phyloP scores from a whole-genome alignment of 73 alveolate genomes.

The Tetrahymena elliotti region DNA sequence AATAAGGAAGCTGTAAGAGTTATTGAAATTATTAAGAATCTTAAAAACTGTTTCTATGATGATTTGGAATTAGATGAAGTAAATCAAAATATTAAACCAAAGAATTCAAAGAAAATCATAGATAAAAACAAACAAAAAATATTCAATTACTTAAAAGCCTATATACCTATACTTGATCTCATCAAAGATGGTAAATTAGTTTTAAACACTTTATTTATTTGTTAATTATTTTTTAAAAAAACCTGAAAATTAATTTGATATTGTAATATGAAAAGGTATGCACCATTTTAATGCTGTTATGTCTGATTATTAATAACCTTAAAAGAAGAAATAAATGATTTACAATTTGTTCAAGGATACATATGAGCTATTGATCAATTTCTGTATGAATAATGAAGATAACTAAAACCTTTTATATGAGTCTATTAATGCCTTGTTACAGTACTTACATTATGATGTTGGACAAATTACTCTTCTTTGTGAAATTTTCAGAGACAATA shows the following conservation, averaged over 20 bases:
- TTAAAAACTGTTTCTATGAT: conserved; percentile 11
- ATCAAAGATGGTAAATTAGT: conserved; percentile 23
- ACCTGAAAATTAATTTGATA: not conserved
- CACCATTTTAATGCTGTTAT: not conserved
- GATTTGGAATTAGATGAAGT: conserved; percentile 5
- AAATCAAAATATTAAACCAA: not conserved
- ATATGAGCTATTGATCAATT: conserved; percentile 8
- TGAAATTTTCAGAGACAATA: conserved; percentile 45
- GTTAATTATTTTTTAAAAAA: not conserved
- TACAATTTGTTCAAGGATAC: conserved; percentile 14
- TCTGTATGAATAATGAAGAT: conserved; percentile 23
- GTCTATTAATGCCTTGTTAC: conserved; percentile 1
- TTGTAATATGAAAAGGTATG: not conserved
- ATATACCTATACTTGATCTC: conserved; percentile 14
- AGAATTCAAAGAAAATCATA: not conserved
- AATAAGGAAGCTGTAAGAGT: too few species aligned
- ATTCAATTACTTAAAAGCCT: conserved; percentile 15
- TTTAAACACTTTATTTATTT: not conserved
- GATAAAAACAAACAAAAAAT: conserved; percentile 22
- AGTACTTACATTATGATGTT: conserved; percentile 31
- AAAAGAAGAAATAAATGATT: conserved; percentile 21
- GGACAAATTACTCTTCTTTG: conserved; percentile 49
- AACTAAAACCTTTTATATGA: conserved; percentile 23
- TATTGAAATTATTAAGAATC: conserved; percentile 21
- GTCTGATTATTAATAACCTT: not conserved